These are phyloP conservation scores for Scheffersomyces titani DNA, from an alignment of 1,139 yeast genomes.

Conservation along the genomic window DNA sequence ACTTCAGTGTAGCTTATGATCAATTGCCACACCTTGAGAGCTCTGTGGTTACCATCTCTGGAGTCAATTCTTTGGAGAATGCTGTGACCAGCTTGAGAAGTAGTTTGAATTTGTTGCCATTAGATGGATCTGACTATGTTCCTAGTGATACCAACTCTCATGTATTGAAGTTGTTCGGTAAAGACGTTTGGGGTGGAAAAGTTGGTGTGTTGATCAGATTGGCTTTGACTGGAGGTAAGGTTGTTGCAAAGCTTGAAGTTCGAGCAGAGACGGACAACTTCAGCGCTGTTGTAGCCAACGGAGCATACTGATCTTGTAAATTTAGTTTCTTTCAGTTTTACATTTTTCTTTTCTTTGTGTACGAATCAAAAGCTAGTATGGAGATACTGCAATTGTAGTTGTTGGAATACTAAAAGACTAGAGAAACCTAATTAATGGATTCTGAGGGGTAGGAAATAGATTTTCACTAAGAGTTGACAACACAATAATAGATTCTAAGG, in stretches of 20 bases:
- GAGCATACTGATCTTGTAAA: constrained; percentile 10
- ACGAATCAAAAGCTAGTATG: background rate
- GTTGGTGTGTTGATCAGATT: constrained; percentile 71
- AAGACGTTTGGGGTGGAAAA: constrained; percentile 71
- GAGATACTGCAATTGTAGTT: background rate
- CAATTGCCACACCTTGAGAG: constrained; percentile 50
- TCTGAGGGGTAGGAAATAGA: no score
- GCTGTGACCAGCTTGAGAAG: constrained; percentile 51
- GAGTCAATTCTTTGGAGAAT: constrained; percentile 32
- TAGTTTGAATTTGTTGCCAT: constrained; percentile 74
- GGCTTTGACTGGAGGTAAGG: constrained; percentile 67
- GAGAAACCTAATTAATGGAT: no score
- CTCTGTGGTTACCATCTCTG: constrained; percentile 40
- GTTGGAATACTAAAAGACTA: no score
- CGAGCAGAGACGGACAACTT: constrained; percentile 55
- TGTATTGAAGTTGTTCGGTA: constrained; percentile 79
- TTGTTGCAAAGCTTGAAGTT: constrained; percentile 76
- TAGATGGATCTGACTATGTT: constrained; percentile 76
- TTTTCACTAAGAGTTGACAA: background rate
- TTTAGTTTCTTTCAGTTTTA: background rate
- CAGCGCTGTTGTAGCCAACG: constrained; percentile 22
- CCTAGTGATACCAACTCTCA: constrained; percentile 65
- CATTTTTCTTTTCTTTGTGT: background rate
- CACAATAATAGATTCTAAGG: background rate
- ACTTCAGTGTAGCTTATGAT: constrained; percentile 75